These are phyloP conservation scores for Naumovozyma castellii DNA, from an alignment of 805 yeast genomes.

Conservation along the genomic window DNA sequence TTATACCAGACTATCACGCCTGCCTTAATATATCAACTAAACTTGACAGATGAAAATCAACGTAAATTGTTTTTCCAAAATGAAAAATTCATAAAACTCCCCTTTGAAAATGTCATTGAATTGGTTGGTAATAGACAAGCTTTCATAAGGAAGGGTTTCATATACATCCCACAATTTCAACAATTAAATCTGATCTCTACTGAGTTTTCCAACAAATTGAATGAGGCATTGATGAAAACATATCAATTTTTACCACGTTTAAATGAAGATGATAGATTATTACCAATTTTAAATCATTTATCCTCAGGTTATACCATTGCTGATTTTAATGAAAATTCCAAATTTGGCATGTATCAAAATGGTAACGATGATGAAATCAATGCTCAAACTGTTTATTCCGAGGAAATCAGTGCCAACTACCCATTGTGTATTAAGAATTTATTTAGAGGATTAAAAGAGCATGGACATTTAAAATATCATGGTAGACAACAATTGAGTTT, in stretches of 20 bases:
- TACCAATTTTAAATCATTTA: conserved; percentile 75
- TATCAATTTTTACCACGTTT: conserved; percentile 71
- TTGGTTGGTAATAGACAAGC: conserved; percentile 67
- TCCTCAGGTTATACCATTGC: conserved; percentile 60
- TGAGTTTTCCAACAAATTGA: conserved; percentile 53
- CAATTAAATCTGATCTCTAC: conserved; percentile 61
- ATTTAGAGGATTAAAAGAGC: conserved; percentile 47
- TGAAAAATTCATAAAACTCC: conserved; percentile 72
- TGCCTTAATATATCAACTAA: conserved; percentile 28
- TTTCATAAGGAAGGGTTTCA: conserved; percentile 57
- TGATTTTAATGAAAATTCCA: conserved; percentile 35
- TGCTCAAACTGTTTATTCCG: conserved; percentile 48
- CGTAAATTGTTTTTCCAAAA: conserved; percentile 40
- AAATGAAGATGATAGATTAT: conserved; percentile 83
- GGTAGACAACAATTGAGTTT: conserved; percentile 82
- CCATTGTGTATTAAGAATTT: conserved; percentile 75
- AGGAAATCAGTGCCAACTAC: conserved; percentile 50
- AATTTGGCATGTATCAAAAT: conserved; percentile 15
- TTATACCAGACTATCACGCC: conserved; percentile 47
- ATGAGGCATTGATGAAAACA: conserved; percentile 48
- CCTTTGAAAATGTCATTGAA: conserved; percentile 77
- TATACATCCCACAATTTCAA: conserved; percentile 75
- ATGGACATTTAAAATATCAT: conserved; percentile 67
- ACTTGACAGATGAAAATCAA: conserved; percentile 37
- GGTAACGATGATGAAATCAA: conserved; percentile 42